A percentile compares a stretch with the other conserved stretches of the same genome.
Evolutionary conservation across 2,329 filamentous ascomycete genomes (phyloP).

Genomic region (Ceratocystis cacaofunesta): DNA sequence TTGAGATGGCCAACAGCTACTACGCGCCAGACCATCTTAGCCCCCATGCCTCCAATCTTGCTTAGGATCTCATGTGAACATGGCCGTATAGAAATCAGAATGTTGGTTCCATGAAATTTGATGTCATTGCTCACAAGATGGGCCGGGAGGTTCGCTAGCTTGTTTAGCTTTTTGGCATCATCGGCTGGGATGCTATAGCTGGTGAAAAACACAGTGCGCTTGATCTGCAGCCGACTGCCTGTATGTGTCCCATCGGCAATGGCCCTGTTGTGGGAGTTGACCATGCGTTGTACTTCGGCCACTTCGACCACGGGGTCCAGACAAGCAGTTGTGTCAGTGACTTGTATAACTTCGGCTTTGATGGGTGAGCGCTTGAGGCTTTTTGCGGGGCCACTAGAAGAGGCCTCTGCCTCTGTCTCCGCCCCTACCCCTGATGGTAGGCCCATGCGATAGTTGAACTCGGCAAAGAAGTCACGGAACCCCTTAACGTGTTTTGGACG

Average conservation of each 20-base stretch:
- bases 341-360: constrained; percentile 67
- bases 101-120: constrained; percentile 73
- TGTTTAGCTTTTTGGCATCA: constrained; percentile 58
- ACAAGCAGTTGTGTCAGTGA: constrained; percentile 57
- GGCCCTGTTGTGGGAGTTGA: constrained; percentile 68
- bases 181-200: constrained; percentile 67
- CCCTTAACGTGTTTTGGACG: constrained; percentile 54
- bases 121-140: constrained; percentile 54
- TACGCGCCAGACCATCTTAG: constrained; percentile 71
- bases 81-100: constrained; percentile 72
- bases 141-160: constrained; percentile 49
- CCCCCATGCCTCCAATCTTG: constrained; percentile 76
- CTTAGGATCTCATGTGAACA: constrained; percentile 58
- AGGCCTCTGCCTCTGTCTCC: constrained; percentile 24
- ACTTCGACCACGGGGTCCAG: constrained; percentile 69
- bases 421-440: constrained; percentile 19
- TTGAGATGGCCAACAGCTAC: constrained; percentile 61
- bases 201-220: constrained; percentile 80
- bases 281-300: constrained; percentile 72
- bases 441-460: constrained; percentile 44
- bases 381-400: constrained; percentile 38
- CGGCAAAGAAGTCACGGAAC: constrained; percentile 71
- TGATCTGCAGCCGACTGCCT: constrained; percentile 48
- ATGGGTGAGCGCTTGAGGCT: constrained; percentile 28
- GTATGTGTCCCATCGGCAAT: constrained; percentile 26